Base-by-base conservation (phyloP, 1,284 basidiomycete genomes). In the Macrocystidia cucumis region DNA sequence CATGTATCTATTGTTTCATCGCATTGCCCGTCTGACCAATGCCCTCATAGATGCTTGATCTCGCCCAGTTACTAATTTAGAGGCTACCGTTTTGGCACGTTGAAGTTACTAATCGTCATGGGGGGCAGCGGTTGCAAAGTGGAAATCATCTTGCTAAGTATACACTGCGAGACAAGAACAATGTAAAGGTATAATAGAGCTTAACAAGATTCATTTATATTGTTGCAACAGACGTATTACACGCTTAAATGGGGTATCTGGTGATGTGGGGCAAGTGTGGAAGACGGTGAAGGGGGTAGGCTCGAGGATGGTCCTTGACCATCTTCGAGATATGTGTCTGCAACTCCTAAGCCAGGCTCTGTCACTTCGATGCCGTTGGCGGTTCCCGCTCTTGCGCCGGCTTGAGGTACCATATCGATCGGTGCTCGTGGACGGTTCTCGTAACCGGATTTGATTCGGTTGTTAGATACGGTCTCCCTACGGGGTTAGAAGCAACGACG, bases 401-500 rank as follows among this genome's bases (percentile, higher is more conserved):
- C 82, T n/a, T 64, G 54, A 4, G 79, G 78, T 5, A 85, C 72
- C 44, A 55, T 57, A 55, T 83, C 78, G 46, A 85, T 84, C 16
- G 81, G 79, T 9, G 77, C 70, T 31, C 50, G 46, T 3, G 43
- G 43, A 22, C 72, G 69, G 37, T 69, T 67, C 38, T 63, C 55
- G 44, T 78, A 69, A 9, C 78, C 78, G 2, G 80, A 80, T 49
- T 81, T 83, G 47, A 85, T 60, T 30, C 80, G 74, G 55, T 85
- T 84, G 52, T 85, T 84, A 2, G 78, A 74, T 2, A 76, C 74
- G 14, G 74, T 72, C 55, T 85, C 81, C 26, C 82, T 84, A 38
- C 5, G 51, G 14, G 32, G 27, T n/a, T n/a, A n/a, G n/a, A n/a
- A n/a, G n/a, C n/a, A n/a, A n/a, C n/a, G n/a, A n/a, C n/a, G n/a